Evolutionary conservation across 2,329 filamentous ascomycete genomes (phyloP).

Genomic region (Colletotrichum noveboracense): DNA sequence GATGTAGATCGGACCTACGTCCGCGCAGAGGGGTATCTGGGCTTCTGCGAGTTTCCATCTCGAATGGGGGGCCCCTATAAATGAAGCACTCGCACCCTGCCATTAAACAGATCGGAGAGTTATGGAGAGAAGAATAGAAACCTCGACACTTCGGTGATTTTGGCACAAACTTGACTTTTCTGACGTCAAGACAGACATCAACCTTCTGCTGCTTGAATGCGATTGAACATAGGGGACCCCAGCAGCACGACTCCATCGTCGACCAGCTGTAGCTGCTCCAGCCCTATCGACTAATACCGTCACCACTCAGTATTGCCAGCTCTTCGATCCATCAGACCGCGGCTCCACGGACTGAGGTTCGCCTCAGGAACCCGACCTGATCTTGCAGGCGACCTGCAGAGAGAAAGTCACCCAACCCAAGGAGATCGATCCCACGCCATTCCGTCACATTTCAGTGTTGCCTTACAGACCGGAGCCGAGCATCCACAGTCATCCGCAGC

Average conservation of each 20-base stretch:
- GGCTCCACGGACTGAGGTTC: not conserved
- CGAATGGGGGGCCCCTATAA: not conserved
- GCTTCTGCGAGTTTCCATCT: slow-evolving; percentile 13
- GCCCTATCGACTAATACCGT: not conserved
- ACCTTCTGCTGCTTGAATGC: not conserved
- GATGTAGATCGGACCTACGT: not conserved
- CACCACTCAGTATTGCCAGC: not conserved
- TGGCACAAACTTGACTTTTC: not conserved
- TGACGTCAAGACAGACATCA: not conserved
- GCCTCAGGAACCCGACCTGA: not conserved
- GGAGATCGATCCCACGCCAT: not conserved
- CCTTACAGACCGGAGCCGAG: not conserved
- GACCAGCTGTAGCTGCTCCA: not conserved
- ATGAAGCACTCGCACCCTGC: not conserved
- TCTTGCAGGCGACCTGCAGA: not conserved
- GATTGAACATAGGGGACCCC: not conserved
- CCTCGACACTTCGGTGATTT: not conserved
- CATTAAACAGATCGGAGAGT: not conserved
- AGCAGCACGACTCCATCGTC: not conserved
- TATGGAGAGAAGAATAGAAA: not conserved
- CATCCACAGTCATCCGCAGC: not conserved
- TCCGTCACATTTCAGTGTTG: not conserved
- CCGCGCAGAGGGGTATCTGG: not conserved
- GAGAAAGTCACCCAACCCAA: not conserved
- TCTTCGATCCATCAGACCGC: not conserved